phyloP scores from a whole-genome alignment of 208 protist species.

The Entamoeba dispar region DNA sequence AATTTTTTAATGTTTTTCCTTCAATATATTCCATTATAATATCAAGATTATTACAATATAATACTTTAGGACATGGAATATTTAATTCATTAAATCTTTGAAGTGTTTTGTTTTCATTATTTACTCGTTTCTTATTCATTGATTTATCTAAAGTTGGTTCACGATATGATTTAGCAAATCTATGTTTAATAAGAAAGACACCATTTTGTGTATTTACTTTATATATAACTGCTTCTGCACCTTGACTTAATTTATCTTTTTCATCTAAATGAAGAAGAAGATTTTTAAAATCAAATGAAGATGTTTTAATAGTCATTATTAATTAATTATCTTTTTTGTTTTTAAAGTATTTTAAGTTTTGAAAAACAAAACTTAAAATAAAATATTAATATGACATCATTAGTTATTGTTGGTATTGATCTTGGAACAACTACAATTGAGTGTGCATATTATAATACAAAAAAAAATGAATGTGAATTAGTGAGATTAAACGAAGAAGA shows the following conservation, averaged over 20 bases:
- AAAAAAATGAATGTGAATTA: too few relatives aligned
- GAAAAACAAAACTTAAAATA: too few relatives aligned
- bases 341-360: too few relatives aligned
- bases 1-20: conserved; percentile 31
- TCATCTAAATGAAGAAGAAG: background rate
- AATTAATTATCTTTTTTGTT: too few relatives aligned
- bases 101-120: conserved; percentile 47
- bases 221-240: conserved; percentile 24
- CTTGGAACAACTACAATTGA: too few relatives aligned
- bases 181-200: conserved; percentile 43
- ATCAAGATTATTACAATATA: conserved; percentile 31
- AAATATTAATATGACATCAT: too few relatives aligned
- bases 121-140: conserved; percentile 50
- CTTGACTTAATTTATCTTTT: background rate
- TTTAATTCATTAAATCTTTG: conserved; percentile 41
- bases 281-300: background rate
- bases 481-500: too few relatives aligned
- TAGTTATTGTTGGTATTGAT: too few relatives aligned
- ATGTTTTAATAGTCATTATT: too few relatives aligned
- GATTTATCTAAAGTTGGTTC: conserved; percentile 46
- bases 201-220: conserved; percentile 21
- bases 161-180: conserved; percentile 51
- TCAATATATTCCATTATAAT: conserved; percentile 51
- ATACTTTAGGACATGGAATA: conserved; percentile 40
- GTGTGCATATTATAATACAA: too few relatives aligned